Conservation (phyloP, 805 yeast species). For the Zygoascus ofunaensis region DNA sequence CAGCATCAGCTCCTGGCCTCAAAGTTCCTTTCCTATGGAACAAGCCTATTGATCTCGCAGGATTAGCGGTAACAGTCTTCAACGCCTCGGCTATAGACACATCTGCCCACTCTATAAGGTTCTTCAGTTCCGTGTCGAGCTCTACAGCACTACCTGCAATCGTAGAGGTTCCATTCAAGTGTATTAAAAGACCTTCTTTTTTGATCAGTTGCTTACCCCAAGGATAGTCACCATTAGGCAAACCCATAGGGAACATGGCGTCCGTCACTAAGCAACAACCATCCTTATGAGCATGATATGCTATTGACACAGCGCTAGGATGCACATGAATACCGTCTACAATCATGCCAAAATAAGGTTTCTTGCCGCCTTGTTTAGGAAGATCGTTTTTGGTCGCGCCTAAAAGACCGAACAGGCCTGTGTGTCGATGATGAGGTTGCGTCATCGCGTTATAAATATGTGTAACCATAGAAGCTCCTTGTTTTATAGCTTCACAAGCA, state of each 20-base stretch:
- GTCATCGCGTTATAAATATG: constrained; percentile 59
- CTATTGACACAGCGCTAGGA: constrained; percentile 42
- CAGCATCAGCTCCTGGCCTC: constrained; percentile 47
- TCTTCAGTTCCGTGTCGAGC: constrained; percentile 41
- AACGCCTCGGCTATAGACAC: constrained; percentile 44
- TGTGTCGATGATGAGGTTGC: constrained; percentile 47
- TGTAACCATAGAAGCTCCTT: constrained; percentile 54
- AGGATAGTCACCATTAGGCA: constrained; percentile 46
- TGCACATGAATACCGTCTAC: constrained; percentile 55
- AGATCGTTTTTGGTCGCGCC: constrained; percentile 26
- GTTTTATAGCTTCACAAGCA: constrained; percentile 35
- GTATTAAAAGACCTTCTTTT: constrained; percentile 40
- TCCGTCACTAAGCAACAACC: constrained; percentile 50
- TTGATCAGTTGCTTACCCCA: constrained; percentile 42
- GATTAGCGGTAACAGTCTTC: constrained; percentile 45
- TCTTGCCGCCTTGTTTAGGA: constrained; percentile 6
- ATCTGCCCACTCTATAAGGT: constrained; percentile 42
- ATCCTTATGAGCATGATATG: constrained; percentile 44
- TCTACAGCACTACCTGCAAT: constrained; percentile 57
- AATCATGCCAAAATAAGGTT: constrained; percentile 46
- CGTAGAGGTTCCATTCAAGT: constrained; percentile 45
- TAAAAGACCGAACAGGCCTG: constrained; percentile 46
- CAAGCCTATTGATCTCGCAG: constrained; percentile 42
- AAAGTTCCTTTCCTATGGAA: constrained; percentile 41
- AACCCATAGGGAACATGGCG: constrained; percentile 49